These are phyloP conservation scores for Euryodendron excelsum DNA, from an alignment of 148 eudicot species.

Conservation along the genomic window DNA sequence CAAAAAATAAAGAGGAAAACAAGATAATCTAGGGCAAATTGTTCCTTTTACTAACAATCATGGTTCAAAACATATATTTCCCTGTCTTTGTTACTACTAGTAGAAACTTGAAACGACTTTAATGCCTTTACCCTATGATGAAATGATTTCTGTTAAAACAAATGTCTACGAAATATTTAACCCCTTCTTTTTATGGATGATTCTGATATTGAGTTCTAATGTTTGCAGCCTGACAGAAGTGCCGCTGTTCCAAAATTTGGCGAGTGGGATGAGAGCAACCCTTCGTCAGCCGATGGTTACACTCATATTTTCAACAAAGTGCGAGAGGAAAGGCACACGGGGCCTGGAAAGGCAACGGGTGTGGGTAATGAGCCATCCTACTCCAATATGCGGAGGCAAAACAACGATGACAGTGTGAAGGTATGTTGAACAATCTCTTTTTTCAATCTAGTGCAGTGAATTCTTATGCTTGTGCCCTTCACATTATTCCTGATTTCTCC, in stretches of 20 bases:
- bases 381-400: not conserved
- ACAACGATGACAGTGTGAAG: not conserved
- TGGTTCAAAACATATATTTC: not conserved
- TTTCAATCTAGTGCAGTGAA: not conserved
- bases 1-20: too few relatives aligned
- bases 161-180: not conserved
- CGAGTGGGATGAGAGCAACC: conserved; percentile 48
- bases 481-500: not conserved
- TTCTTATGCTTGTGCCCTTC: conserved; percentile 3
- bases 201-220: not conserved
- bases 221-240: conserved; percentile 44
- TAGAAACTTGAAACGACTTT: not conserved
- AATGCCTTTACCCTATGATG: not conserved
- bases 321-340: conserved; percentile 37
- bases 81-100: not conserved
- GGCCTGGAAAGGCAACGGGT: conserved; percentile 20
- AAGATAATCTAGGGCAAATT: not conserved
- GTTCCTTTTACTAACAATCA: not conserved
- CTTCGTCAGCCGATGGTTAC: conserved; percentile 39
- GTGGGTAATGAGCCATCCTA: conserved; percentile 9
- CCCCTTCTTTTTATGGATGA: not conserved
- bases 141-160: not conserved
- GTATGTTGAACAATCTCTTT: conserved; percentile 2
- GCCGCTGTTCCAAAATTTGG: conserved; percentile 58
- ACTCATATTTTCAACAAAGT: conserved; percentile 46